Evolutionary conservation across 2,329 filamentous ascomycete genomes (phyloP).

Genomic region (Pestalotiopsis sp.): DNA sequence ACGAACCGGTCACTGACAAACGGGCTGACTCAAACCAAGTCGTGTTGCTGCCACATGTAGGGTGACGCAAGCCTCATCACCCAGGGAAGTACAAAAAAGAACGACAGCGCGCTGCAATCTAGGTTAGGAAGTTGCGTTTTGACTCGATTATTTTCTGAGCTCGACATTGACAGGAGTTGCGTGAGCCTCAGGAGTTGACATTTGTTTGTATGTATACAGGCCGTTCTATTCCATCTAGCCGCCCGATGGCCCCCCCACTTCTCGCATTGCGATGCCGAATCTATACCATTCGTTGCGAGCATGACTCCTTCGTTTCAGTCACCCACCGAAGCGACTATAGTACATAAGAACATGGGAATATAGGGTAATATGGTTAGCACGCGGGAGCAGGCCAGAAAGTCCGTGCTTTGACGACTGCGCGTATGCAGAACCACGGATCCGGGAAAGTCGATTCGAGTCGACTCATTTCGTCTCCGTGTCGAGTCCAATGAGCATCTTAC

Average conservation of each 20-base stretch:
- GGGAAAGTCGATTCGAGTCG: neutral
- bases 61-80: neutral
- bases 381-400: neutral
- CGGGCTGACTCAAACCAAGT: neutral
- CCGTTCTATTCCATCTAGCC: neutral
- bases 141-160: neutral
- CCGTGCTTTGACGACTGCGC: neutral
- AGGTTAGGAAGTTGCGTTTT: neutral
- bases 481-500: slow-evolving; percentile 13
- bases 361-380: neutral
- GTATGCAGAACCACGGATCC: neutral
- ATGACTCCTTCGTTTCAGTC: neutral
- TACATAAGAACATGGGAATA: neutral
- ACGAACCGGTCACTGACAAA: neutral
- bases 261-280: neutral
- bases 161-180: neutral
- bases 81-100: neutral
- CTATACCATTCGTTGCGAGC: neutral
- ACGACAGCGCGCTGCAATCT: neutral
- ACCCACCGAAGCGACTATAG: neutral
- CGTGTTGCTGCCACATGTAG: neutral
- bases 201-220: neutral
- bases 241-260: neutral
- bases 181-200: neutral
- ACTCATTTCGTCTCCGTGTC: neutral